phyloP scores from a whole-genome alignment of 2,329 filamentous ascomycete species.

The Gnomoniopsis sp. region DNA sequence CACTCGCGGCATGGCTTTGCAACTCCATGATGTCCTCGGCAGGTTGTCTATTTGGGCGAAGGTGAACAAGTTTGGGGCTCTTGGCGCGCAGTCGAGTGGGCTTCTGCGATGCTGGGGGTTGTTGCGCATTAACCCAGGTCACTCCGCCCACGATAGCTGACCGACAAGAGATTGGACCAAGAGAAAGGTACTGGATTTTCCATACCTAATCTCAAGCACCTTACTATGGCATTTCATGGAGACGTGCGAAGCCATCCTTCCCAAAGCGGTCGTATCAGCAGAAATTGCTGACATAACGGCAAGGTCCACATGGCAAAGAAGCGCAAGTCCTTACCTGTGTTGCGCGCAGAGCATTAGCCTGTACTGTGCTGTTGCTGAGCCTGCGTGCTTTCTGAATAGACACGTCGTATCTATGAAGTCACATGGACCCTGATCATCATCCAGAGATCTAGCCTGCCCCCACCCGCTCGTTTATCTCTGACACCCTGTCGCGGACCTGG shows the following conservation, averaged over 20 bases:
- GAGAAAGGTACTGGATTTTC: neutral
- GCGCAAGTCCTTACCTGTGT: neutral
- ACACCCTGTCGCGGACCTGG: constrained; percentile 2
- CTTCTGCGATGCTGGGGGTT: neutral
- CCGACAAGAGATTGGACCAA: neutral
- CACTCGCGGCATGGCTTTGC: neutral
- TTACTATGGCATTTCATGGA: neutral
- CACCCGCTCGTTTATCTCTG: constrained; percentile 2
- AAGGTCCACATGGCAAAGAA: no score
- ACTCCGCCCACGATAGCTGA: neutral
- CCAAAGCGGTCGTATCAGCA: neutral
- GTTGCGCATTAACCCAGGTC: neutral
- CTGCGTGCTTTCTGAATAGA: neutral
- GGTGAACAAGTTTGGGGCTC: neutral
- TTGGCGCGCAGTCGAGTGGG: neutral
- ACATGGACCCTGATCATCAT: constrained; percentile 2
- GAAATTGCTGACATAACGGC: neutral
- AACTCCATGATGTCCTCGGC: neutral
- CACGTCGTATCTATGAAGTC: neutral
- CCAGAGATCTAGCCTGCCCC: neutral
- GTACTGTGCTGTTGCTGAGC: neutral
- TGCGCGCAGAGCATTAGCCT: neutral
- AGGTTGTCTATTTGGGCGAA: neutral
- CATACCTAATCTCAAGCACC: neutral
- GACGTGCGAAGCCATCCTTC: neutral